These are phyloP conservation scores for Aphanomyces astaci DNA, from an alignment of 352 stramenopile genomes.

Conservation along the genomic window DNA sequence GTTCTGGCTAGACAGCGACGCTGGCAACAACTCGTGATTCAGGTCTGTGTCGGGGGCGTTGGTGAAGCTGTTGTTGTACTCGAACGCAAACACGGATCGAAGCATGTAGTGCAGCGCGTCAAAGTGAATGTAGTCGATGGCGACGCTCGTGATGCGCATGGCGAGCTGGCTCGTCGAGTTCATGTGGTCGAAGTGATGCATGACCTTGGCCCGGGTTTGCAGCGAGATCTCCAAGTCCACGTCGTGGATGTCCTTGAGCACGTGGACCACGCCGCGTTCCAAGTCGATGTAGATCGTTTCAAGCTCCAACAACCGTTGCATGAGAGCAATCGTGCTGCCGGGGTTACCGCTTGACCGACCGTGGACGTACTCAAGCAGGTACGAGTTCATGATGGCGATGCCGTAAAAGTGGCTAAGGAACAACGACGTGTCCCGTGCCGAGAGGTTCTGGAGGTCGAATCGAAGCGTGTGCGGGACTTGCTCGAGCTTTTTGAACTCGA, in stretches of 20 bases:
- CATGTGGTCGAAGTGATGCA: conserved; percentile 53
- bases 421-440: conserved; percentile 54
- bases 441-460: conserved; percentile 50
- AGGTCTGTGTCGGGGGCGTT: conserved; percentile 27
- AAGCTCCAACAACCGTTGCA: conserved; percentile 58
- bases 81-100: conserved; percentile 32
- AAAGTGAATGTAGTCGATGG: conserved; percentile 54
- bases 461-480: conserved; percentile 32
- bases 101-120: conserved; percentile 49
- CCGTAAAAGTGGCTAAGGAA: conserved; percentile 71
- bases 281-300: conserved; percentile 56
- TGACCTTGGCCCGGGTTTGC: conserved; percentile 59
- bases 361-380: conserved; percentile 68
- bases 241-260: conserved; percentile 63
- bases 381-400: conserved; percentile 75
- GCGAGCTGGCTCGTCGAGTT: conserved; percentile 48
- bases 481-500: conserved; percentile 40
- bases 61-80: conserved; percentile 33
- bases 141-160: conserved; percentile 58
- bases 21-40: conserved; percentile 25
- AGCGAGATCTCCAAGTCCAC: conserved; percentile 66
- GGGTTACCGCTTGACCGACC: conserved; percentile 58
- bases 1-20: conserved; percentile 39
- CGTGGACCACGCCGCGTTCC: conserved; percentile 40
- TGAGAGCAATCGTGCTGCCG: conserved; percentile 51